Percentiles rank a stretch among this genome's conserved stretches.
Conservation (phyloP, 2,329 filamentous ascomycete species). For the Domatiomyces globalis region DNA sequence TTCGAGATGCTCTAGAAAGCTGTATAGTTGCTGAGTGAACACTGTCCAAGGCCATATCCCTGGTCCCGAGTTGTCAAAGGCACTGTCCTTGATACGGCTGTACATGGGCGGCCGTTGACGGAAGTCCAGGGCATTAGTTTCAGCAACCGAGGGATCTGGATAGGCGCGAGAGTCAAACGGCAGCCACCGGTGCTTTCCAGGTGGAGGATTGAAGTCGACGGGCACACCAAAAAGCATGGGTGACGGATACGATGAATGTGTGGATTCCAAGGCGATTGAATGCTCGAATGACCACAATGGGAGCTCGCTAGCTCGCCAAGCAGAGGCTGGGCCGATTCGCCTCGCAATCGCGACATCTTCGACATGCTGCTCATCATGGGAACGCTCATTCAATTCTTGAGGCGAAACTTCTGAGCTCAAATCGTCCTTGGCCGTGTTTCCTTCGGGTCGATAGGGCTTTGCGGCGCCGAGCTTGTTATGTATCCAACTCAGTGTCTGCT, state of each 20-base stretch:
- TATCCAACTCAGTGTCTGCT: conserved; percentile 38
- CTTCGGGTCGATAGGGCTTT: conserved; percentile 39
- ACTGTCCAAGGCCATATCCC: conserved; percentile 38
- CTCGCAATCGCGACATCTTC: not conserved
- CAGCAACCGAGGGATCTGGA: conserved; percentile 34
- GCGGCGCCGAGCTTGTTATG: conserved; percentile 42
- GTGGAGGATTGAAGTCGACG: conserved; percentile 14
- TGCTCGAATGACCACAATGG: conserved; percentile 22
- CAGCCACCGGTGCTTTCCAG: conserved; percentile 37
- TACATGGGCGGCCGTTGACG: not conserved
- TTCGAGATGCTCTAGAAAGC: conserved; percentile 38
- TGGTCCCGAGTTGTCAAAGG: conserved; percentile 28
- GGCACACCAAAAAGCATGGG: conserved; percentile 15
- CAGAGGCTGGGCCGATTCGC: not conserved
- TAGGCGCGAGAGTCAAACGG: conserved; percentile 31
- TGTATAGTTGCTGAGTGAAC: conserved; percentile 32
- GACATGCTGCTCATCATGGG: not conserved
- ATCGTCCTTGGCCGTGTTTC: conserved; percentile 8
- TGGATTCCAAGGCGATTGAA: conserved; percentile 15
- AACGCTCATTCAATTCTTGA: not conserved
- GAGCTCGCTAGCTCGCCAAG: conserved; percentile 23
- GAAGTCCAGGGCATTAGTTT: conserved; percentile 3
- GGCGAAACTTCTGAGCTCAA: not conserved
- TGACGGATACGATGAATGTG: not conserved
- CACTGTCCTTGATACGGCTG: not conserved